Evolutionary conservation across 2,329 filamentous ascomycete genomes (phyloP).

Genomic region (Penicillium sp.): DNA sequence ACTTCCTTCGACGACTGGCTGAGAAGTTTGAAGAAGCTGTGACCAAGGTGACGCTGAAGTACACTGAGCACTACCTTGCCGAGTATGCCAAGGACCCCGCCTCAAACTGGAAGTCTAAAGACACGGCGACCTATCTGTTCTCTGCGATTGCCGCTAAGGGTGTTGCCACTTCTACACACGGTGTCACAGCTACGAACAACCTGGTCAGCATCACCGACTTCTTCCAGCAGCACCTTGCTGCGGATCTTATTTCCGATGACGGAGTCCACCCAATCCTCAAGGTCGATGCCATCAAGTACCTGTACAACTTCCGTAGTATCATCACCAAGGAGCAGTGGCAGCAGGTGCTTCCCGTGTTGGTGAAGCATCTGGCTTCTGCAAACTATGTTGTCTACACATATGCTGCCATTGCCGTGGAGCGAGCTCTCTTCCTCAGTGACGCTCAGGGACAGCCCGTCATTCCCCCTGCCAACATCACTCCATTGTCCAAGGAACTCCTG

Average conservation of each 20-base stretch:
- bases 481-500: conserved; percentile 83
- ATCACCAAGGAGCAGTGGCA: conserved; percentile 92
- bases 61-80: conserved; percentile 82
- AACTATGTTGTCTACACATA: conserved; percentile 99
- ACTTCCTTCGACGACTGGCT: conserved; percentile 88
- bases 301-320: conserved; percentile 96
- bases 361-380: conserved; percentile 85
- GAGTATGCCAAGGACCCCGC: conserved; percentile 71
- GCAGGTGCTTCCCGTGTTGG: conserved; percentile 83
- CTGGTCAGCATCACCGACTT: conserved; percentile 90
- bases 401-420: conserved; percentile 93
- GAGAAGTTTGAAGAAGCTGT: conserved; percentile 86
- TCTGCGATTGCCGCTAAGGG: conserved; percentile 93
- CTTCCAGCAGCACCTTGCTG: conserved; percentile 89
- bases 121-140: conserved; percentile 97
- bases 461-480: conserved; percentile 75
- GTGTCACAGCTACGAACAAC: conserved; percentile 89
- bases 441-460: conserved; percentile 79
- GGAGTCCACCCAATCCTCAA: conserved; percentile 83
- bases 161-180: conserved; percentile 81
- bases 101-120: conserved; percentile 93
- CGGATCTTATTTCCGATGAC: conserved; percentile 77
- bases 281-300: conserved; percentile 97
- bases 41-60: conserved; percentile 83
- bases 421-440: conserved; percentile 83